Evolutionary conservation across 2,329 filamentous ascomycete genomes (phyloP).

Genomic region (Sordariomycetes sp.): DNA sequence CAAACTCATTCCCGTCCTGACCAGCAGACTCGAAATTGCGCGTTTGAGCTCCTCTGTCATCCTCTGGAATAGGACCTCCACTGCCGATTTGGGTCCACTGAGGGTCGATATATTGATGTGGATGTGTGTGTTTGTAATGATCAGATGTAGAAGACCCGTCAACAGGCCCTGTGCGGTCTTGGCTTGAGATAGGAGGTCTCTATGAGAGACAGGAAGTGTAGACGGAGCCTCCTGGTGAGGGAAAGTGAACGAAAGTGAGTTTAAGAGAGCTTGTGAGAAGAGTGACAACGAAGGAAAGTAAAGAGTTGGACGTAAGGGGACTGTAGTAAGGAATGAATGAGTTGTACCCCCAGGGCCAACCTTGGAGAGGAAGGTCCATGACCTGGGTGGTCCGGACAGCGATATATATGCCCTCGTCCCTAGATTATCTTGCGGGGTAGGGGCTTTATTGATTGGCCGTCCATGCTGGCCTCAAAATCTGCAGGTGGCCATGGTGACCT

Average conservation of each 20-base stretch:
- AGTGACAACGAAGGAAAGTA: slow-evolving; percentile 5
- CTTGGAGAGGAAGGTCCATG: slow-evolving; percentile 4
- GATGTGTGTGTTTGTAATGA: slow-evolving; percentile 3
- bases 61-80: slow-evolving; percentile 8
- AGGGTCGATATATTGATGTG: slow-evolving; percentile 6
- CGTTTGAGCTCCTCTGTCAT: slow-evolving; percentile 5
- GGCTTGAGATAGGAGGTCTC: slow-evolving; percentile 7
- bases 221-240: slow-evolving; percentile 4
- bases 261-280: not conserved
- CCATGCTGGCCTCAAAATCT: slow-evolving; percentile 8
- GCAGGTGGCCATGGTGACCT: slow-evolving; percentile 4
- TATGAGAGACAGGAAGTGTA: slow-evolving; percentile 3
- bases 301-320: no score
- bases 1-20: no score
- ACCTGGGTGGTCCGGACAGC: not conserved
- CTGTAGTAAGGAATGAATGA: no score
- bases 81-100: slow-evolving; percentile 6
- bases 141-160: slow-evolving; percentile 2
- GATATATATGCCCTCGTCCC: slow-evolving; percentile 2
- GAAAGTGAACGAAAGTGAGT: not conserved
- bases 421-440: not conserved
- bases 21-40: slow-evolving; percentile 8
- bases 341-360: slow-evolving; percentile 9
- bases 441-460: not conserved
- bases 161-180: not conserved